Evolutionary conservation across 768 basidiomycete genomes (phyloP), one percentile per base, ranked within the genome.

Genomic region (Russula sp.): DNA sequence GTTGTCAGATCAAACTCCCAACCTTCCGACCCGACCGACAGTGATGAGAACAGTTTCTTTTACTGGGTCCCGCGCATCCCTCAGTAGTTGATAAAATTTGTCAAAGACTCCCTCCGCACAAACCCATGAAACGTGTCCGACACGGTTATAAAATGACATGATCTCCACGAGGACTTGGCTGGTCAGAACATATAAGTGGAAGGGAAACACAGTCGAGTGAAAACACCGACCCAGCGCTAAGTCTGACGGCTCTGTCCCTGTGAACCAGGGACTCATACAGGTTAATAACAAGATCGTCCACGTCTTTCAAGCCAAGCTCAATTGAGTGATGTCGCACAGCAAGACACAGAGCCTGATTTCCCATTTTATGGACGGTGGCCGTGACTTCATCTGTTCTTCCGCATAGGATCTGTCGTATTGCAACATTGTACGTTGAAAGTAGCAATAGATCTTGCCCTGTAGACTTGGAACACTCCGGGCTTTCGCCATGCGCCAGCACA

Each of bases 41-140:
- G 83, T 79, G 3, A 89, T 75, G 16, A 90, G 69, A 1, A 83
- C 72, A 0, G 87, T 87, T 70, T 93, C 90, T 66, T 79, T 82
- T 11, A 82, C 71, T 2, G 77, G 72, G 51, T 78, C 71, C 61
- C 77, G 61, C 11, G 46, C 57, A 9, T 49, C 58, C 35, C 58
- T 55, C 45, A 67, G 22, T 34, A 67, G 48, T 42, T 55, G 47
- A 57, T 66, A 66, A 38, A 67, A 66, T 32, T 49, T 61, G 48
- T 55, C 66, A 45, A 67, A 67, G 42, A 64, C 48, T 14, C 51
- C 25, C 42, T 67, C 65, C 7, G 65, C 65, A 11, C 53, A 49
- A 25, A 46, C 11, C 45, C 54, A 66, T n/a, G 58, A 52, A 14
- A 43, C 29, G 35, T 55, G 58, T 25, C 66, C 66, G 36, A 61